These are phyloP conservation scores for Polychaeton citri DNA, from an alignment of 2,329 filamentous ascomycete species.

Conservation along the genomic window DNA sequence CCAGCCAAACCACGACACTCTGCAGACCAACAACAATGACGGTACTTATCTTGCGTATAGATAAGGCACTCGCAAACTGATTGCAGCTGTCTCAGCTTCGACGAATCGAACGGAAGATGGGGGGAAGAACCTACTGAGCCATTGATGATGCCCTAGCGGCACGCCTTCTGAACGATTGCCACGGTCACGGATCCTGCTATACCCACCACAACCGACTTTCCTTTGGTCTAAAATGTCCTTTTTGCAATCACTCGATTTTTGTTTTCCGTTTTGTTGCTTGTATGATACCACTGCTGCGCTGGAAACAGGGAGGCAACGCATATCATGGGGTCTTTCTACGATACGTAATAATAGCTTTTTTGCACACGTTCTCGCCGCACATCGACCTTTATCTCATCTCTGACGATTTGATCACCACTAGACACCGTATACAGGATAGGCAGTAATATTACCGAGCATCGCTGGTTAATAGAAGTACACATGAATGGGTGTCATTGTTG, in stretches of 20 bases:
- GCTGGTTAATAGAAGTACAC: too few species aligned
- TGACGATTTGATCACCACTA: too few species aligned
- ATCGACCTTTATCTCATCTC: too few species aligned
- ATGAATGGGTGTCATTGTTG: too few species aligned
- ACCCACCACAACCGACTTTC: neutral
- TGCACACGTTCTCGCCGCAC: too few species aligned
- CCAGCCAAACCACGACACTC: conserved; percentile 2
- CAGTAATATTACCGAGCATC: too few species aligned
- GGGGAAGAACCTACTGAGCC: too few species aligned
- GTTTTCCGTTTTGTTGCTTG: neutral
- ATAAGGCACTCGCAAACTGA: neutral
- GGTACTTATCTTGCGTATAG: neutral
- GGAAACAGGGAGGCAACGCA: neutral
- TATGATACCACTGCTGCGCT: neutral
- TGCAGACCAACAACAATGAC: neutral
- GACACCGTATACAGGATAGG: too few species aligned
- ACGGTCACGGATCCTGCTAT: neutral
- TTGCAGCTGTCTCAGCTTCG: neutral
- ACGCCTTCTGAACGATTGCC: neutral
- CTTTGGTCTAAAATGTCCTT: neutral
- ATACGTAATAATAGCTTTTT: neutral
- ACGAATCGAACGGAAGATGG: neutral
- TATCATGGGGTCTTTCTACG: neutral
- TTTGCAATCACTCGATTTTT: neutral
- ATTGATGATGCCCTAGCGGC: neutral